Conservation (phyloP, 1,139 yeast genomes). For the Meyerozyma smithsonii region DNA sequence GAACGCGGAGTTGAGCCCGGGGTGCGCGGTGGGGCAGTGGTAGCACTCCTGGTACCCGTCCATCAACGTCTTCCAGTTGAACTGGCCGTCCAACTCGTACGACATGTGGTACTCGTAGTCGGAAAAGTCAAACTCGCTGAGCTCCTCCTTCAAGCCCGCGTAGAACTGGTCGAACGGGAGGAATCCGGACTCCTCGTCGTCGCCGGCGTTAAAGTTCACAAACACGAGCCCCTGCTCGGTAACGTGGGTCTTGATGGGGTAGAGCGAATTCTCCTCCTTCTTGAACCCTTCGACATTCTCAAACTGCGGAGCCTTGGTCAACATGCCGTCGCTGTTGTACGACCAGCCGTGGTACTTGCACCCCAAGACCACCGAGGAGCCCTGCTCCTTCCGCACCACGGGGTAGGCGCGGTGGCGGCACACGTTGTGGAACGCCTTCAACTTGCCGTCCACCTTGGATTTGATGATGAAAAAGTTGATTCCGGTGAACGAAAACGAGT, state of each 20-base stretch:
- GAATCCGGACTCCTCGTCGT: constrained; percentile 24
- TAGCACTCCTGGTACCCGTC: constrained; percentile 66
- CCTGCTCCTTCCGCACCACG: constrained; percentile 52
- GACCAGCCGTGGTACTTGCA: constrained; percentile 68
- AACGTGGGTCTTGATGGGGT: constrained; percentile 49
- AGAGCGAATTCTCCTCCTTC: constrained; percentile 51
- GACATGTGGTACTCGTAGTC: constrained; percentile 64
- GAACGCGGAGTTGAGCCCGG: constrained; percentile 53
- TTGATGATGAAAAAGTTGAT: constrained; percentile 53
- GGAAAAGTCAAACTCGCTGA: constrained; percentile 52
- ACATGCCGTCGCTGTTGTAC: constrained; percentile 51
- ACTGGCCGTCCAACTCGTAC: constrained; percentile 58
- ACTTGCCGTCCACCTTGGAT: constrained; percentile 42
- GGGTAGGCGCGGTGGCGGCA: constrained; percentile 65
- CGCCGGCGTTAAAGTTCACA: constrained; percentile 39
- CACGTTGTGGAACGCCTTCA: constrained; percentile 59
- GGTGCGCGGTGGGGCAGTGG: constrained; percentile 65
- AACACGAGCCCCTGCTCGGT: constrained; percentile 55
- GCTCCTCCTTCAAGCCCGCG: constrained; percentile 45
- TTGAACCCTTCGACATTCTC: constrained; percentile 54
- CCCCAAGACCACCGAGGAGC: constrained; percentile 53
- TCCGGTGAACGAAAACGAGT: constrained; percentile 45
- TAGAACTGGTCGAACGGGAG: constrained; percentile 50
- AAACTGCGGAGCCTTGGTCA: constrained; percentile 59
- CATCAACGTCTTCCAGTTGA: constrained; percentile 65